Percentiles rank a stretch among this genome's conserved stretches.
These are phyloP conservation scores for Wallacemonas rigidus DNA, from an alignment of 208 protist species.

Conservation along the genomic window DNA sequence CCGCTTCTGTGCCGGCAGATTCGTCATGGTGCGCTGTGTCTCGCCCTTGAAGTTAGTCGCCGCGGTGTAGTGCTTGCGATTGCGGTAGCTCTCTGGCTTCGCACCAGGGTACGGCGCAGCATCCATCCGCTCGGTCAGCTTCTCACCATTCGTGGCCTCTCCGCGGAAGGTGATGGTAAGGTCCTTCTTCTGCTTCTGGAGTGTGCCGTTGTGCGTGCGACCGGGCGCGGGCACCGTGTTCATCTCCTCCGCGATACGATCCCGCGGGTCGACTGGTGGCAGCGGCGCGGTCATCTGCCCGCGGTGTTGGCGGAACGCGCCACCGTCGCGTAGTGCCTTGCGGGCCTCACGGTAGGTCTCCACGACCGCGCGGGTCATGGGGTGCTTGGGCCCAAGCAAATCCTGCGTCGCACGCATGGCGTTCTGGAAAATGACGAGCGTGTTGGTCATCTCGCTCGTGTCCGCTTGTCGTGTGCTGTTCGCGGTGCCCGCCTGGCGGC, in stretches of 20 bases:
- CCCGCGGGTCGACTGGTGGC: constrained; percentile 71
- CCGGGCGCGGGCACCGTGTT: constrained; percentile 38
- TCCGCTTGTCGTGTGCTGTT: constrained; percentile 36
- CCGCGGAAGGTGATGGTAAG: constrained; percentile 88
- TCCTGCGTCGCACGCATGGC: constrained; percentile 86
- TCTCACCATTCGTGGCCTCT: constrained; percentile 63
- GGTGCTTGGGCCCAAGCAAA: constrained; percentile 72
- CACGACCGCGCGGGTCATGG: constrained; percentile 74
- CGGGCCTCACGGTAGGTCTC: constrained; percentile 76
- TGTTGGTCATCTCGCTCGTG: constrained; percentile 70
- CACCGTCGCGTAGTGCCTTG: constrained; percentile 45
- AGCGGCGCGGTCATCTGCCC: constrained; percentile 62
- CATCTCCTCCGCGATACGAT: constrained; percentile 53
- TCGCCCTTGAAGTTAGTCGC: constrained; percentile 18
- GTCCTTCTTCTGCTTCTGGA: constrained; percentile 56
- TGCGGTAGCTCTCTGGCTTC: constrained; percentile 38
- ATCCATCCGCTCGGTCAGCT: constrained; percentile 67
- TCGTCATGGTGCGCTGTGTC: constrained; percentile 5
- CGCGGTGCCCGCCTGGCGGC: constrained; percentile 4
- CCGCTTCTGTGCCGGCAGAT: neutral
- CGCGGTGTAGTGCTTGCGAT: constrained; percentile 19
- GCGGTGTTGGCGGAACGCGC: constrained; percentile 80
- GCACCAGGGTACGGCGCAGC: constrained; percentile 70
- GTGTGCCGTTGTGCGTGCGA: constrained; percentile 46
- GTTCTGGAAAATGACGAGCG: constrained; percentile 75